These are phyloP conservation scores for Cairneyella variabilis DNA, from an alignment of 495 filamentous ascomycete species.

Conservation along the genomic window DNA sequence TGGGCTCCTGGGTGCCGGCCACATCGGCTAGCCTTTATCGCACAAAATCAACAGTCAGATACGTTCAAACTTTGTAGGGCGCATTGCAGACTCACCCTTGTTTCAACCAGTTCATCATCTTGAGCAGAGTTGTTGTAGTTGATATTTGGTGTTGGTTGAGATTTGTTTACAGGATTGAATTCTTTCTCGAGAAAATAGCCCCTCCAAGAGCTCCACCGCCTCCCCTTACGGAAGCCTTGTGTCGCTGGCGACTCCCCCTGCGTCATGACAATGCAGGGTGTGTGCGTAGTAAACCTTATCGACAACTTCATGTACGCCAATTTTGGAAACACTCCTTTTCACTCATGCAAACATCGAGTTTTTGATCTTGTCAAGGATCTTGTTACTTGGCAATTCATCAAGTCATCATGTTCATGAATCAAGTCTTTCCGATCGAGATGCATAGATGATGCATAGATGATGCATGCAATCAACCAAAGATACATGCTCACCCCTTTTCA, in stretches of 20 bases:
- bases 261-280: slow-evolving; percentile 8
- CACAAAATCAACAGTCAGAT: slow-evolving; percentile 18
- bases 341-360: no score
- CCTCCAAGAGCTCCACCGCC: slow-evolving; percentile 17
- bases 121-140: slow-evolving; percentile 14
- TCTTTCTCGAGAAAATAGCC: slow-evolving; percentile 3
- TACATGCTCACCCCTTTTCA: no score
- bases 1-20: slow-evolving; percentile 91
- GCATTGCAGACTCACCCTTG: slow-evolving; percentile 51
- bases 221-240: background rate
- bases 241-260: background rate
- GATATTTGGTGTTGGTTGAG: slow-evolving; percentile 4
- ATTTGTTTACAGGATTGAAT: slow-evolving; percentile 9
- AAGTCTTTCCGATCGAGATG: no score
- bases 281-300: background rate
- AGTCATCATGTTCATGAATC: no score
- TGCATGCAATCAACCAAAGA: no score
- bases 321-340: no score
- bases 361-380: no score
- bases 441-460: no score
- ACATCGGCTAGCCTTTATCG: slow-evolving; percentile 76
- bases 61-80: background rate
- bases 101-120: slow-evolving; percentile 63
- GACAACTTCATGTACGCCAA: background rate
- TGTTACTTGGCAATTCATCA: no score